Conservation (phyloP, 768 basidiomycete species). For the Podaxis rugospora region DNA sequence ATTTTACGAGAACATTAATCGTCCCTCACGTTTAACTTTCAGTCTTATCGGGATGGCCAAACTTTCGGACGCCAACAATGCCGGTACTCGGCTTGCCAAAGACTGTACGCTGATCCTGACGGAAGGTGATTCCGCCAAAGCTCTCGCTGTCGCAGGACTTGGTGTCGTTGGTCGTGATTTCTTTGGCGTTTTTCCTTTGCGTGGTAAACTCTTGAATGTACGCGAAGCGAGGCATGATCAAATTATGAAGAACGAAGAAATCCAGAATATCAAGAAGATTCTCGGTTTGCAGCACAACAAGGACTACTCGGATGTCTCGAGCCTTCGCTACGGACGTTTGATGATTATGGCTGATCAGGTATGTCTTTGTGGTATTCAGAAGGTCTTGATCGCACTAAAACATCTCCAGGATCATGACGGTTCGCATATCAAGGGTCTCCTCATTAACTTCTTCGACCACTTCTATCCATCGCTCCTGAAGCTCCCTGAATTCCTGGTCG, state of each 20-base stretch:
- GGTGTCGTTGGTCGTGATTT: slow-evolving; percentile 94
- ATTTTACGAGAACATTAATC: not conserved
- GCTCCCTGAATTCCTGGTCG: slow-evolving; percentile 88
- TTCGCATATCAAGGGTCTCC: slow-evolving; percentile 99
- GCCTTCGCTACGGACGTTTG: slow-evolving; percentile 85
- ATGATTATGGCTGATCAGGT: slow-evolving; percentile 99
- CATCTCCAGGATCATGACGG: slow-evolving; percentile 89
- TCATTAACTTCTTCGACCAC: slow-evolving; percentile 97
- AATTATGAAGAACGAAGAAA: slow-evolving; percentile 98
- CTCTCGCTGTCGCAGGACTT: slow-evolving; percentile 91
- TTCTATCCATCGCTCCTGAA: slow-evolving; percentile 94
- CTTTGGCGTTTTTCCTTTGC: slow-evolving; percentile 96
- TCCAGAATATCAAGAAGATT: slow-evolving; percentile 97
- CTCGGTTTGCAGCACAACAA: slow-evolving; percentile 95
- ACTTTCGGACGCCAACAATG: slow-evolving; percentile 95
- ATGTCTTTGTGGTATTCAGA: slow-evolving; percentile 16
- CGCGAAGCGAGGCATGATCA: slow-evolving; percentile 95
- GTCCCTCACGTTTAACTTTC: not conserved
- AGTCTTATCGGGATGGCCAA: slow-evolving; percentile 91
- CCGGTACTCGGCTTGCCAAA: slow-evolving; percentile 75
- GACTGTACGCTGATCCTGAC: slow-evolving; percentile 95
- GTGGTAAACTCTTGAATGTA: slow-evolving; percentile 95
- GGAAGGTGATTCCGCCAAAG: slow-evolving; percentile 99
- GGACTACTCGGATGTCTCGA: slow-evolving; percentile 64
- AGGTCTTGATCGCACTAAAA: not conserved